Percentiles rank a stretch among this genome's conserved stretches.
These are phyloP conservation scores for Nothophoma quercina DNA, from an alignment of 2,329 filamentous ascomycete species.

Conservation along the genomic window DNA sequence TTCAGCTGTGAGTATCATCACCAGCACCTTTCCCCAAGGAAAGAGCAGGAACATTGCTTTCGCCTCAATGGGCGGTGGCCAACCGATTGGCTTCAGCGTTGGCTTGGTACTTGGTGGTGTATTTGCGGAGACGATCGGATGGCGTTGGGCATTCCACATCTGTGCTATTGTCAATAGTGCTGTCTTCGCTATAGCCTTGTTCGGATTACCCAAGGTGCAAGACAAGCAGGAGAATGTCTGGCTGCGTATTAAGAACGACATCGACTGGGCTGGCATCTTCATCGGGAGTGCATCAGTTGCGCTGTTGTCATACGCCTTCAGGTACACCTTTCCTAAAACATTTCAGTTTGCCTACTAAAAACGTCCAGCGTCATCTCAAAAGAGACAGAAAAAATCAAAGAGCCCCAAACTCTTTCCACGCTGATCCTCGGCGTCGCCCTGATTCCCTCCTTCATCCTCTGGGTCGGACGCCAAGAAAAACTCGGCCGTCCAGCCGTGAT, in stretches of 20 bases:
- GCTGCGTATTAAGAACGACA: slow-evolving; percentile 50
- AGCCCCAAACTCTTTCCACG: slow-evolving; percentile 55
- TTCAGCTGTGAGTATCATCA: slow-evolving; percentile 59
- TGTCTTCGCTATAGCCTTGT: slow-evolving; percentile 51
- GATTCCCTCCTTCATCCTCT: slow-evolving; percentile 61
- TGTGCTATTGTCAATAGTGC: slow-evolving; percentile 54
- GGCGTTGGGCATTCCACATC: slow-evolving; percentile 62
- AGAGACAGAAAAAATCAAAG: slow-evolving; percentile 52
- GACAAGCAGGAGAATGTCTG: slow-evolving; percentile 35
- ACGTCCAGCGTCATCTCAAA: slow-evolving; percentile 47
- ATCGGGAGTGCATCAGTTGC: slow-evolving; percentile 58
- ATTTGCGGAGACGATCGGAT: slow-evolving; percentile 58
- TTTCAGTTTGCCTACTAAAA: neutral
- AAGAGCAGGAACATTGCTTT: slow-evolving; percentile 61
- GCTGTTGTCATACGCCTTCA: slow-evolving; percentile 62
- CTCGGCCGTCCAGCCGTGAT: slow-evolving; percentile 62
- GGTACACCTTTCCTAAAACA: slow-evolving; percentile 49
- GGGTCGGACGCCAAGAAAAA: slow-evolving; percentile 61
- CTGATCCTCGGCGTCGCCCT: slow-evolving; percentile 54
- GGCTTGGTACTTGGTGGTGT: slow-evolving; percentile 62
- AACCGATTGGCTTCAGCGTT: slow-evolving; percentile 60
- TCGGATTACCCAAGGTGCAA: slow-evolving; percentile 45
- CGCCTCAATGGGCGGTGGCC: slow-evolving; percentile 58
- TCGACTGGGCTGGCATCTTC: slow-evolving; percentile 62
- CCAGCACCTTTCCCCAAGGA: slow-evolving; percentile 56